phyloP scores from a whole-genome alignment of 176 grass and related monocot species.

The Thinopyrum elongatum region DNA sequence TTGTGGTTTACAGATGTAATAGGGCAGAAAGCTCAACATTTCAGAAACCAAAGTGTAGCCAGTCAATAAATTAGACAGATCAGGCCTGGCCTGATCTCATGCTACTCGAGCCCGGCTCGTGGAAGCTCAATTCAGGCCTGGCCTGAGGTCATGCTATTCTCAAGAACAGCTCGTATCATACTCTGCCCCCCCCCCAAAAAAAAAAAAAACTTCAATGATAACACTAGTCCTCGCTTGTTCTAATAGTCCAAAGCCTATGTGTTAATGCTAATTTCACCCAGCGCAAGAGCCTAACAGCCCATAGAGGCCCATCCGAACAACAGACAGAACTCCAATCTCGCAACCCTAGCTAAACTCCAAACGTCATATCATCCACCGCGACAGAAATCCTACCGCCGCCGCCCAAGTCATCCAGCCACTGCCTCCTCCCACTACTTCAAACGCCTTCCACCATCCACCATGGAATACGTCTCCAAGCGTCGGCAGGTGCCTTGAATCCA shows the following conservation, averaged over 20 bases:
- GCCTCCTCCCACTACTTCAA: not conserved
- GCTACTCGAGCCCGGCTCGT: not conserved
- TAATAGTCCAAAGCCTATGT: not conserved
- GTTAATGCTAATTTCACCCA: not conserved
- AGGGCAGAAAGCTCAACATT: not conserved
- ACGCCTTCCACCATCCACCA: not conserved
- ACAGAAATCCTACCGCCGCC: not conserved
- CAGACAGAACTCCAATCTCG: not conserved
- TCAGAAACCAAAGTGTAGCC: not conserved
- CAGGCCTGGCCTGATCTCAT: too few relatives aligned
- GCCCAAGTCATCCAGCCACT: not conserved
- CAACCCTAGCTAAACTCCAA: not conserved
- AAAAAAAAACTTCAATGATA: not conserved
- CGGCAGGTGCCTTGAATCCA: not conserved
- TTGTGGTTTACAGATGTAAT: not conserved
- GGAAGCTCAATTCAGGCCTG: not conserved
- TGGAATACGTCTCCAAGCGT: not conserved
- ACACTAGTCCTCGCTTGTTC: not conserved
- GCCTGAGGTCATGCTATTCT: not conserved
- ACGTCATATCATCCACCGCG: not conserved
- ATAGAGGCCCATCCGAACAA: not conserved
- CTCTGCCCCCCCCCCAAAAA: not conserved
- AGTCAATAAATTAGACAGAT: not conserved
- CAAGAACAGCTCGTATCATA: not conserved
- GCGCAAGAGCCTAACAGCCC: not conserved